Evolutionary conservation across 2,329 filamentous ascomycete genomes (phyloP), one percentile per base, ranked within the genome.

Genomic region (Endothia cerciana): DNA sequence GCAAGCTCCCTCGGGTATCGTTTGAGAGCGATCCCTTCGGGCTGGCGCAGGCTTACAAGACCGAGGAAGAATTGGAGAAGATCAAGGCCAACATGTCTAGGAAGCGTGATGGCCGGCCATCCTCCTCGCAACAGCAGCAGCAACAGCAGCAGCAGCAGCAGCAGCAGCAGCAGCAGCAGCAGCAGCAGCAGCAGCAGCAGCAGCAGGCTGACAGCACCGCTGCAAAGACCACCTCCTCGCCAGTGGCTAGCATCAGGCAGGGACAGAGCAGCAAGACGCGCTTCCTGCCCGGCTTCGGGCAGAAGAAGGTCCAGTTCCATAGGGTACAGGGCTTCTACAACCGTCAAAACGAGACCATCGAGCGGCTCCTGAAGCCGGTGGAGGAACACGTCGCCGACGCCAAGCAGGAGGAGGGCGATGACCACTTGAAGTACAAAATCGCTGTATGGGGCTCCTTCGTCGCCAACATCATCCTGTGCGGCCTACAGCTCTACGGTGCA

Each of bases 331-430:
- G 87, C 60, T 98, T 97, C 80, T 98, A 98, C 82, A 87, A 92
- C 75, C 84, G 85, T 38, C 94, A 99, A 76, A 99, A 99, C 76
- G 92, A 94, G 76, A 94, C 92, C 72, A 99, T 99, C 71, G 88
- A 97, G 80, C 88, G 92, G 13, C 86, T 97, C 79, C 84, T 98
- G 70, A 97, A 97, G 80, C 90, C 91, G 2, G 94, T 98, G 2
- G 93, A 97, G 74, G 93, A 97, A 74, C 95, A 98, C 78, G 84
- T 91, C 22, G 88, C 89, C 43, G 89, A 93, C 58, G 94, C 94
- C 43, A 89, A 87, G 70, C 91, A 96, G 72, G 87, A 94, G 75
- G 89, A 91, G 66, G 88, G 87, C 66, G 91, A 93, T 40, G 94
- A 96, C 74, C 90, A 94, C 68, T 79, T 97, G 72, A 89, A 90